Evolutionary conservation across 2,329 filamentous ascomycete species (phyloP).

Genomic region (Aspergillus hortae): DNA sequence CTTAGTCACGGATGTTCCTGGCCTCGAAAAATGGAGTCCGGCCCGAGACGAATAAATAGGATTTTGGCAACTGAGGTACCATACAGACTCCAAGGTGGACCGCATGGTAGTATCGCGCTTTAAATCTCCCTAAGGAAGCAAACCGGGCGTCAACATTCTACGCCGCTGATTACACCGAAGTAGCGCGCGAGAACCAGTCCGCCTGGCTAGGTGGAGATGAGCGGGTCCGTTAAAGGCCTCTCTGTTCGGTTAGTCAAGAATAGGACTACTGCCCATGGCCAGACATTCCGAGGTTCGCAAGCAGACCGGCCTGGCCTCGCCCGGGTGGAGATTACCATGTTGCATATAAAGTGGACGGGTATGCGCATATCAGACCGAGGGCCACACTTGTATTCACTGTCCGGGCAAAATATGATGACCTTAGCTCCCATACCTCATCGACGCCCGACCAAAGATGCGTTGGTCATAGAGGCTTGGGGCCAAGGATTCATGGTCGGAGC

Average conservation of each 20-base stretch:
- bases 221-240: not conserved
- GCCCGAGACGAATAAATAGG: not conserved
- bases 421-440: too few relatives aligned
- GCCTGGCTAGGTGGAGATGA: not conserved
- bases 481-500: too few relatives aligned
- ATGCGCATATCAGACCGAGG: not conserved
- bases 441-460: too few relatives aligned
- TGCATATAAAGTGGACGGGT: not conserved
- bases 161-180: not conserved
- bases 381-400: not conserved
- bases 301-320: not conserved
- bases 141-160: not conserved
- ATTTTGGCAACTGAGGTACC: not conserved
- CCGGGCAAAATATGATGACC: not conserved
- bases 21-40: not conserved
- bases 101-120: not conserved
- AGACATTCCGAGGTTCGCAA: not conserved
- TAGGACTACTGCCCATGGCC: not conserved
- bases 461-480: too few relatives aligned
- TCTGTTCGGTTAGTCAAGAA: not conserved
- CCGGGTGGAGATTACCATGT: not conserved
- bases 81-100: not conserved
- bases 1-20: not conserved
- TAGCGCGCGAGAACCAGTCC: not conserved
- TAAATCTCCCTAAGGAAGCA: not conserved